Conservation (phyloP, 148 eudicot species). For the Rhododendron williamsianum region DNA sequence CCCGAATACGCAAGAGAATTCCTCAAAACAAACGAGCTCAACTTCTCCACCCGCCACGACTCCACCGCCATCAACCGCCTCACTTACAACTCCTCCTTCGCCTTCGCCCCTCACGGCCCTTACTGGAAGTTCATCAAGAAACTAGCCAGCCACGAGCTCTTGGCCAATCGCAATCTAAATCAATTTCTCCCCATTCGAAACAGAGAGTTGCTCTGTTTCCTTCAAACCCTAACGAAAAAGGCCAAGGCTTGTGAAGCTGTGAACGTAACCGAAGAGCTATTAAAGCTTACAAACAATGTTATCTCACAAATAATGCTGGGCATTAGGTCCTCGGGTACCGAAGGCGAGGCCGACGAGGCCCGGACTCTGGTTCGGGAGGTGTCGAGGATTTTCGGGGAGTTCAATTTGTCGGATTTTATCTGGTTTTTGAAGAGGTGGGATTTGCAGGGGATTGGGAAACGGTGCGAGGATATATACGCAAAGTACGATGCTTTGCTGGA, state of each 20-base stretch:
- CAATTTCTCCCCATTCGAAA: conserved; percentile 11
- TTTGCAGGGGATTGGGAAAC: conserved; percentile 14
- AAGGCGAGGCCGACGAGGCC: conserved; percentile 15
- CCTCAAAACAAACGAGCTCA: conserved; percentile 25
- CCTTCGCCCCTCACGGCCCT: conserved; percentile 23
- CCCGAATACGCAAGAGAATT: conserved; percentile 31
- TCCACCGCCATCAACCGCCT: conserved; percentile 10
- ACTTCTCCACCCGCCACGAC: conserved; percentile 9
- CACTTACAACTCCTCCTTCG: conserved; percentile 12
- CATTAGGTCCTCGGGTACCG: conserved; percentile 8
- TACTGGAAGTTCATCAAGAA: conserved; percentile 27
- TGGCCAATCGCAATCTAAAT: conserved; percentile 14
- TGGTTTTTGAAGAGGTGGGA: conserved; percentile 2
- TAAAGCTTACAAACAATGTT: conserved; percentile 16
- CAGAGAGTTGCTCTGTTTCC: conserved; percentile 1
- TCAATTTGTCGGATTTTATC: conserved; percentile 15
- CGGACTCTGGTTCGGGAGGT: conserved; percentile 10
- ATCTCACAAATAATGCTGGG: conserved; percentile 23
- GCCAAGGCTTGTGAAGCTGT: conserved; percentile 9
- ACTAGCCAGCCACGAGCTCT: conserved; percentile 8
- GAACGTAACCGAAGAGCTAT: conserved; percentile 17
- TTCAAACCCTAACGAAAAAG: neutral
- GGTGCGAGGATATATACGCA: conserved; percentile 8
- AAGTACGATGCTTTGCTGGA: conserved; percentile 18
- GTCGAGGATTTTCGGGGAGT: conserved; percentile 8